A percentile compares a stretch with the other conserved stretches of the same genome.
Conservation (phyloP, 2,329 filamentous ascomycete genomes). For the Penicillium sp. region DNA sequence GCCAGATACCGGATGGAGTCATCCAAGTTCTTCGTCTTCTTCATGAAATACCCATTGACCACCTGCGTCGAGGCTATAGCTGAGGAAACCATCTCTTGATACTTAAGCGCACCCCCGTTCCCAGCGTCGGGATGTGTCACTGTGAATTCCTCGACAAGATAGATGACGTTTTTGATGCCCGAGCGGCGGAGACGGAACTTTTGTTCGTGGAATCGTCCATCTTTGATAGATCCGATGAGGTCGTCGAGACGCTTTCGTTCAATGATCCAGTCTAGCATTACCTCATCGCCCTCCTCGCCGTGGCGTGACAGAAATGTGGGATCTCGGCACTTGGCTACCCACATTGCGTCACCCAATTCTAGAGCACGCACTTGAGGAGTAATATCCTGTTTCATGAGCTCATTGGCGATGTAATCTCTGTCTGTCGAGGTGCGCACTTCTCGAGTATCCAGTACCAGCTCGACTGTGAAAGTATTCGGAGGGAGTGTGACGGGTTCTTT, state of each 20-base stretch:
- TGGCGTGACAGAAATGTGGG: constrained; percentile 54
- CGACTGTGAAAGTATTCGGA: constrained; percentile 67
- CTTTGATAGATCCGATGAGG: constrained; percentile 75
- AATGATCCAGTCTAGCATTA: constrained; percentile 76
- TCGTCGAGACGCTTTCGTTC: constrained; percentile 80
- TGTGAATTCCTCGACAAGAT: constrained; percentile 71
- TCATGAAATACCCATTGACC: constrained; percentile 75
- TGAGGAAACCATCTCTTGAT: constrained; percentile 66
- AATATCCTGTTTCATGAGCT: constrained; percentile 65
- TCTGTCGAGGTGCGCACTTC: constrained; percentile 72
- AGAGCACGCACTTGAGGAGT: constrained; percentile 65
- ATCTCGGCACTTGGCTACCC: constrained; percentile 72
- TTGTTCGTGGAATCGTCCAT: constrained; percentile 78
- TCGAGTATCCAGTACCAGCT: constrained; percentile 70
- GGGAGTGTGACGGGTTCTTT: constrained; percentile 61
- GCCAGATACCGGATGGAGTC: constrained; percentile 75
- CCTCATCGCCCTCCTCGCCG: constrained; percentile 60
- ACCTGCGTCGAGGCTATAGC: constrained; percentile 76
- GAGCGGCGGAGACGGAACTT: constrained; percentile 74
- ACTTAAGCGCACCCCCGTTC: constrained; percentile 44
- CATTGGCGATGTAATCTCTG: constrained; percentile 72
- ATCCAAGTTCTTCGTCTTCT: constrained; percentile 71
- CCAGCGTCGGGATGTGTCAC: constrained; percentile 54
- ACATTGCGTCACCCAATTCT: constrained; percentile 72
- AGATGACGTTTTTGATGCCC: constrained; percentile 73